phyloP scores from a whole-genome alignment of 1,284 basidiomycete genomes.

The Heliocybe sulcata region DNA sequence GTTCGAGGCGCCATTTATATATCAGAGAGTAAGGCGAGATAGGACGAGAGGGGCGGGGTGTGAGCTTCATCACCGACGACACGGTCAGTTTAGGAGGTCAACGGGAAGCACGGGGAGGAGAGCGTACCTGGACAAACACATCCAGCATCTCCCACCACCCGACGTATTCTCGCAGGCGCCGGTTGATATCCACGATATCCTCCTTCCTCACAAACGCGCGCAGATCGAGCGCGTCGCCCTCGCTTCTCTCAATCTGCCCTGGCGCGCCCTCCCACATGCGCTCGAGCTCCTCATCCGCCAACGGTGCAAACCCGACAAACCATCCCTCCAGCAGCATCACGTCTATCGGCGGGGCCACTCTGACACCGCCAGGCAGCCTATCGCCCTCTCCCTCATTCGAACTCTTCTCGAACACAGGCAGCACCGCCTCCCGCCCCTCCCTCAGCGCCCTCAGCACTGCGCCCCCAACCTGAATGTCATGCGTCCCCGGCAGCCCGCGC shows the following conservation, averaged over 20 bases:
- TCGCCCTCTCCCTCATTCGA: conserved; percentile 78
- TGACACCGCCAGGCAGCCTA: conserved; percentile 40
- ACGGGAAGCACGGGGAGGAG: no score
- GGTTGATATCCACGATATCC: conserved; percentile 58
- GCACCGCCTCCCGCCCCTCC: conserved; percentile 40
- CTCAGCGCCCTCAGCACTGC: conserved; percentile 44
- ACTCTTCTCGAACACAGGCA: conserved; percentile 89
- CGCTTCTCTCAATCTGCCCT: conserved; percentile 18
- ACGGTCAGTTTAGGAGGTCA: background rate
- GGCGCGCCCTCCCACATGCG: conserved; percentile 35
- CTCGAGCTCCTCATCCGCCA: conserved; percentile 37
- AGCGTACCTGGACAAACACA: conserved; percentile 60
- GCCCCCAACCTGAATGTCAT: conserved; percentile 66
- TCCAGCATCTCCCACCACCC: conserved; percentile 64
- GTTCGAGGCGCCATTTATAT: conserved; percentile 79
- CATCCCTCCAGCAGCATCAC: conserved; percentile 87
- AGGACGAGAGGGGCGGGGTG: background rate
- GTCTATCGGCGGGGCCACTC: conserved; percentile 54
- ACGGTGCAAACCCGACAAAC: conserved; percentile 72
- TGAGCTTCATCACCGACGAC: background rate
- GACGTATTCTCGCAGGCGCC: conserved; percentile 47
- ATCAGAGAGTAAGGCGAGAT: conserved; percentile 40
- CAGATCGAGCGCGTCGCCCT: conserved; percentile 17
- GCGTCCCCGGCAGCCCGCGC: conserved; percentile 83
- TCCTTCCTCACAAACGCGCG: conserved; percentile 27